Conservation (phyloP, 352 stramenopile genomes). For the Globisporangium acanthophoron region DNA sequence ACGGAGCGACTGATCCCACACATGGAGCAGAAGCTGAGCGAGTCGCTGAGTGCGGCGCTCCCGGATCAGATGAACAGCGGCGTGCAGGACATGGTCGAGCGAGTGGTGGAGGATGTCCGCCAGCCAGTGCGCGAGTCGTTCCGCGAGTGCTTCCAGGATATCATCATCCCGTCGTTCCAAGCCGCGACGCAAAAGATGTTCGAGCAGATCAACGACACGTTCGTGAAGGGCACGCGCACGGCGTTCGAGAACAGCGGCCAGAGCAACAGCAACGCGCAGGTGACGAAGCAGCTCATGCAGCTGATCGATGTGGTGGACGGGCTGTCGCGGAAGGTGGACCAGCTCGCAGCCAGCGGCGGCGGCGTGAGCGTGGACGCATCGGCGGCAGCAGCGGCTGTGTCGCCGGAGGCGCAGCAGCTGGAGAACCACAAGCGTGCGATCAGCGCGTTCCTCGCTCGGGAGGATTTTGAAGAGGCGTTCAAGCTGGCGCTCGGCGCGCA, state of each 20-base stretch:
- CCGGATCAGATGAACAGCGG: conserved; percentile 57
- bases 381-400: conserved; percentile 14
- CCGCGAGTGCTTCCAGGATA: conserved; percentile 80
- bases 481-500: conserved; percentile 74
- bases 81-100: conserved; percentile 67
- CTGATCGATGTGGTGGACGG: conserved; percentile 52
- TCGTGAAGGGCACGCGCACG: conserved; percentile 62
- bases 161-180: conserved; percentile 85
- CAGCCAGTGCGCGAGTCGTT: conserved; percentile 81
- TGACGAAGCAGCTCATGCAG: conserved; percentile 55
- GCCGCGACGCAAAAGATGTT: conserved; percentile 88
- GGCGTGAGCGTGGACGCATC: neutral
- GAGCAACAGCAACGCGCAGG: conserved; percentile 49
- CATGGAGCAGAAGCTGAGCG: conserved; percentile 69
- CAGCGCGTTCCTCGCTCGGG: conserved; percentile 32
- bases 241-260: conserved; percentile 57
- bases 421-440: conserved; percentile 57
- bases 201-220: conserved; percentile 83
- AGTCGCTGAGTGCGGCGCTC: conserved; percentile 47
- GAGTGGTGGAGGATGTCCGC: conserved; percentile 72
- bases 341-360: conserved; percentile 26
- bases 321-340: conserved; percentile 61
- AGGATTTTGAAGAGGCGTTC: conserved; percentile 78
- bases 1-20: conserved; percentile 61
- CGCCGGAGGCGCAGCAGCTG: conserved; percentile 49